Evolutionary conservation across 768 basidiomycete genomes (phyloP), one percentile per base, ranked within the genome.

Genomic region (Calocybe gangraenosa): DNA sequence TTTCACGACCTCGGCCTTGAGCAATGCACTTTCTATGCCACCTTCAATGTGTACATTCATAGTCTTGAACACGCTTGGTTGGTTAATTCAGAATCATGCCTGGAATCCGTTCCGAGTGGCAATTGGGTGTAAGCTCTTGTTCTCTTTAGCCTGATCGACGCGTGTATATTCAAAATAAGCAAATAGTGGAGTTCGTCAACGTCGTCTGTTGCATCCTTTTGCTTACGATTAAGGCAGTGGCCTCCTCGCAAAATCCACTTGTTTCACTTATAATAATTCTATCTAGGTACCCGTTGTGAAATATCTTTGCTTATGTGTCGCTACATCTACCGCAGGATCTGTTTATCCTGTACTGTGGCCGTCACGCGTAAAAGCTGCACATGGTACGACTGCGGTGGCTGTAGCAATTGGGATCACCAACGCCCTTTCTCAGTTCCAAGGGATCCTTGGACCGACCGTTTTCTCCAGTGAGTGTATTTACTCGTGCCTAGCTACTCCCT

Each of bases 61-160:
- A 2, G 46, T 51, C 17, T 31, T 51, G 25, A 51, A 51, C 35
- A 48, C 31, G 10, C 46, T 51, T n/a, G 47, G 50, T 1, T 51
- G 47, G 39, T 43, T 51, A 3, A 37, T 48, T 19, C 43, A 51
- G n/a, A 41, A 21, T 19, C 21, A 35, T n/a, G 19, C 35, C 7
- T 51, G 44, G 46, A 51, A 51, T 23, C 50, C 50, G 14, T 51
- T 45, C 31, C 42, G 50, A 4, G 43, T 51, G 7, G 50, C 50
- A 1, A 45, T 51, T 30, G 36, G 19, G 3, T 32, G 47, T 48
- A 39, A 5, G 50, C 28, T 21, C 17, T 3, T 18, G 36, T 6
- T 11, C 17, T 51, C 33, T 13, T 34, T 21, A 14, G 10, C 17
- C 14, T 33, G 1, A 25, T 2, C 21, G 32, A 34, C 20, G 13